Conservation (phyloP, 176 grass and related monocot genomes). For the Sorghum bicolor region Sorghum_bicolor_NCBIv3 NC_012879.2:53483001-53483500, state of each 20-base stretch:
- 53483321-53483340: not conserved
- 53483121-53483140: conserved; percentile 92
- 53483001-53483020: conserved; percentile 1
- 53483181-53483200: conserved; percentile 11
- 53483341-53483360: not conserved
- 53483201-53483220: conserved; percentile 7
- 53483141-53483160: conserved; percentile 91
- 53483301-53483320: conserved; percentile 8
- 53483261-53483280: conserved; percentile 17
- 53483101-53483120: conserved; percentile 80
- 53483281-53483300: not conserved
- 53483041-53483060: conserved; percentile 66
- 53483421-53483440: not conserved
- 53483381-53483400: not conserved
- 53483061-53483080: conserved; percentile 70
- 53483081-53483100: conserved; percentile 80
- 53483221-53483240: not conserved
- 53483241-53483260: not conserved
- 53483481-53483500: not conserved
- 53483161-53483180: conserved; percentile 6
- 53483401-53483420: not conserved
- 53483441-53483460: not conserved
- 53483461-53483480: not conserved
- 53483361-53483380: not conserved
- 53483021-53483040: conserved; percentile 47